Base-by-base conservation (phyloP, 1,139 yeast species). In the Nematodospora anomalae region DNA sequence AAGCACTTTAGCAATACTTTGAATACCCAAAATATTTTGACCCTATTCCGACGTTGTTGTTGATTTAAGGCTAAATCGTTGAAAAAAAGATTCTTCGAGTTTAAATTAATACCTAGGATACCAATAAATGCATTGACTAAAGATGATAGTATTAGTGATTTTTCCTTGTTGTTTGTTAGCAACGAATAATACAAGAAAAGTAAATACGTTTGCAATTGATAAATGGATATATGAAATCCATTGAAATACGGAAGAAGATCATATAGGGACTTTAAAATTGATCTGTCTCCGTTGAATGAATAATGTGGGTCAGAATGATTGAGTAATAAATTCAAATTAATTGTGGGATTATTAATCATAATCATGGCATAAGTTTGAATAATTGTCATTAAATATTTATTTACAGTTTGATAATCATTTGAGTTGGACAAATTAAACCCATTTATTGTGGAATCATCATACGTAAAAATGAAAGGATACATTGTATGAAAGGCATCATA, bases 21-120 rank as follows among this genome's bases (percentile, higher is more conserved):
- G 50, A 73, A 77, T 15, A 74, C 76, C 86, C 86, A 79, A 46
- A 75, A 80, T 14, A 78, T 61, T 50, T 78, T 79, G 13, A 79
- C 74, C 49, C 85, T 60, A 42, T 74, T 74, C 38, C 77, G 58
- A 44, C 63, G 57, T 47, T 71, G 68, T 33, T 60, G 61, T 26
- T 63, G 45, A 16, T 52, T 51, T 28, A 70, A 57, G 6, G 72
- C 58, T 38, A 70, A 61, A 50, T 71, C 76, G 44, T 71, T 70
- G 53, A 71, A 71, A 42, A 71, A 70, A 18, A 73, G 52, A 42
- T 69, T 69, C 30, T 71, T 70, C 25, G 70, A 61, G 45, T 71
- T 71, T 38, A 71, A 57, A 46, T 72, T 72, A 30, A 73, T 67
- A 6, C 77, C 77, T 42, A 72, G 52, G 14, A 68, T 62, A 18